Conservation (phyloP, 1,284 basidiomycete species). For the Fomitopsis betulina region DNA sequence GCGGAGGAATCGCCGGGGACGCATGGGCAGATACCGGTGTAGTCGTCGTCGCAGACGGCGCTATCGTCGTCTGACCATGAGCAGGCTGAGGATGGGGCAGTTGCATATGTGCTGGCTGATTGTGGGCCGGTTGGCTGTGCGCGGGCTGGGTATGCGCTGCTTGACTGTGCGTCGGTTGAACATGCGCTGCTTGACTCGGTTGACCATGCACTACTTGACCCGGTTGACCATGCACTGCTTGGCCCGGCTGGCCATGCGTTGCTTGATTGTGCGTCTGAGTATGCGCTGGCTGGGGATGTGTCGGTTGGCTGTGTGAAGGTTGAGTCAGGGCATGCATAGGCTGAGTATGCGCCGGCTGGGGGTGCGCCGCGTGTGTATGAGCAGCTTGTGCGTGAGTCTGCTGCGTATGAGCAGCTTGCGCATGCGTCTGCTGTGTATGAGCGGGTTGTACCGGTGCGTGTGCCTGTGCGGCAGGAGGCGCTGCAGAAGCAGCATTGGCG, state of each 20-base stretch:
- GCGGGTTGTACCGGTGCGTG: neutral
- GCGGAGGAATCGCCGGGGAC: conserved; percentile 23
- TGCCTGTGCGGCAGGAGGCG: neutral
- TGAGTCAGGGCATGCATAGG: neutral
- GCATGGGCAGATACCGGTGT: conserved; percentile 18
- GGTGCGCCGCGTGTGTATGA: neutral
- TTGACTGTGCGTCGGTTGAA: neutral
- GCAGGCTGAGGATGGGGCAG: conserved; percentile 17
- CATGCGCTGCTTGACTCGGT: neutral
- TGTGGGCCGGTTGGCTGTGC: neutral
- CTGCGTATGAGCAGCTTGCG: neutral
- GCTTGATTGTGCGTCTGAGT: too few relatives aligned
- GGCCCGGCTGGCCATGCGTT: neutral
- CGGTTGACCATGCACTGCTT: neutral
- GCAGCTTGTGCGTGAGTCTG: neutral
- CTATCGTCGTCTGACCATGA: conserved; percentile 24
- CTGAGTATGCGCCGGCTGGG: neutral
- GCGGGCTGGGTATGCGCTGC: neutral
- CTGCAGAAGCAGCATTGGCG: conserved; percentile 12
- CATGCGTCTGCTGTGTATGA: too few relatives aligned
- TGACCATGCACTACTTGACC: neutral
- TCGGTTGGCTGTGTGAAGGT: neutral
- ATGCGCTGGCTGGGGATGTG: neutral
- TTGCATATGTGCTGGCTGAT: neutral
- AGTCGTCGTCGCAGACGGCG: conserved; percentile 18